A percentile compares a stretch with the other conserved stretches of the same genome.
Evolutionary conservation across 2,329 filamentous ascomycete species (phyloP).

Genomic region (Aspergillus quadrilineatus): DNA sequence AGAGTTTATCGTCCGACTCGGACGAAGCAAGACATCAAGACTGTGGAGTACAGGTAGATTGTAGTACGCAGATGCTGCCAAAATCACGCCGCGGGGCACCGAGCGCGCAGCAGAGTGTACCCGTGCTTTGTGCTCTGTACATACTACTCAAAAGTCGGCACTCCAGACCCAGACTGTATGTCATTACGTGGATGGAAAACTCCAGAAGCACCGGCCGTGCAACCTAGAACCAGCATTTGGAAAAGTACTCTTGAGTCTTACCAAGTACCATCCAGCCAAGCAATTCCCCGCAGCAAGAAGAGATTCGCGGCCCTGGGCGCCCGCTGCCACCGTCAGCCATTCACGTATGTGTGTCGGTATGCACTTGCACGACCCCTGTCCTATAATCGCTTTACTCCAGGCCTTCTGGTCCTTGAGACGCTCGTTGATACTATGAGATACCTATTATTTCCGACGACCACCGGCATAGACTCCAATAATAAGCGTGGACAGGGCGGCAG

Average conservation of each 20-base stretch:
- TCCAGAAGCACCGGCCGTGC: not conserved
- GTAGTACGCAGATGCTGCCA: not conserved
- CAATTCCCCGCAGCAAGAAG: not conserved
- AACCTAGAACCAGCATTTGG: not conserved
- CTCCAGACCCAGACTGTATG: not conserved
- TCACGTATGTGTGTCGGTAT: too few relatives aligned
- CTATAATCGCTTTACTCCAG: not conserved
- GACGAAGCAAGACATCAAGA: not conserved
- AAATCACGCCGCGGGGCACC: not conserved
- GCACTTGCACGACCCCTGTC: constrained; percentile 5
- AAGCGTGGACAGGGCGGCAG: too few relatives aligned
- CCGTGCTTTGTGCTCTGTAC: not conserved
- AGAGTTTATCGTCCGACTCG: not conserved
- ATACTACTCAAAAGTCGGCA: too few relatives aligned
- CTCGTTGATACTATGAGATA: too few relatives aligned
- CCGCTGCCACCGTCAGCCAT: not conserved
- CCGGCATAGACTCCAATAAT: not conserved
- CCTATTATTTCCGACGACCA: not conserved
- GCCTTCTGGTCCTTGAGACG: too few relatives aligned
- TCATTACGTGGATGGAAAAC: not conserved
- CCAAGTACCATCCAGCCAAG: not conserved
- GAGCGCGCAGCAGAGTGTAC: not conserved
- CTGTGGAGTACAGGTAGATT: not conserved
- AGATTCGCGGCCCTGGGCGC: not conserved
- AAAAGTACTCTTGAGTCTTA: not conserved